These are phyloP conservation scores for Karstenula rhodostoma DNA, from an alignment of 2,329 filamentous ascomycete species.

Conservation along the genomic window DNA sequence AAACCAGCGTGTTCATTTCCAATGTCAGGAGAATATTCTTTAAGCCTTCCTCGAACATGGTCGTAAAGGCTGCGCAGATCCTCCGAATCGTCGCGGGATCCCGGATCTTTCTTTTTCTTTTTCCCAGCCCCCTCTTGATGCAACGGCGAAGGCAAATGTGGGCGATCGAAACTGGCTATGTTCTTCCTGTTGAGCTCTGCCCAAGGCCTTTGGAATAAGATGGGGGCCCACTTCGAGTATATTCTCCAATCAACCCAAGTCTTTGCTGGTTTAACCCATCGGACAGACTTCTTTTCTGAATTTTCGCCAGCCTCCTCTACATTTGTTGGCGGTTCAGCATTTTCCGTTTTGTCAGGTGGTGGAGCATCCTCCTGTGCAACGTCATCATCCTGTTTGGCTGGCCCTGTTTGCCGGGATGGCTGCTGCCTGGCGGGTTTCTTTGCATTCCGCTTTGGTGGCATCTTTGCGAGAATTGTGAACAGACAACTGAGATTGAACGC, in stretches of 20 bases:
- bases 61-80: background rate
- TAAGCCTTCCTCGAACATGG: background rate
- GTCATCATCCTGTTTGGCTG: background rate
- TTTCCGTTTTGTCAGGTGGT: background rate
- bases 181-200: background rate
- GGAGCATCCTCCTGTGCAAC: background rate
- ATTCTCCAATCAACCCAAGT: too few species aligned
- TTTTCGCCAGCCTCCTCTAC: background rate
- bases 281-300: background rate
- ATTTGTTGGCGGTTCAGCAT: background rate
- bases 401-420: background rate
- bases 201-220: constrained; percentile 1
- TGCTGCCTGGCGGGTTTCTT: background rate
- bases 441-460: constrained; percentile 8
- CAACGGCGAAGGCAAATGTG: background rate
- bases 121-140: background rate
- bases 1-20: background rate
- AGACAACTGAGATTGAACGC: too few species aligned
- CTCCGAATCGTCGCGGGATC: background rate
- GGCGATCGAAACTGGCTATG: background rate
- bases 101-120: background rate
- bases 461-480: background rate
- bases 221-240: background rate
- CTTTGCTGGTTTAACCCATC: background rate
- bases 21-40: background rate